Evolutionary conservation across 2,329 filamentous ascomycete species (phyloP).

Genomic region (Diaporthe sp.): DNA sequence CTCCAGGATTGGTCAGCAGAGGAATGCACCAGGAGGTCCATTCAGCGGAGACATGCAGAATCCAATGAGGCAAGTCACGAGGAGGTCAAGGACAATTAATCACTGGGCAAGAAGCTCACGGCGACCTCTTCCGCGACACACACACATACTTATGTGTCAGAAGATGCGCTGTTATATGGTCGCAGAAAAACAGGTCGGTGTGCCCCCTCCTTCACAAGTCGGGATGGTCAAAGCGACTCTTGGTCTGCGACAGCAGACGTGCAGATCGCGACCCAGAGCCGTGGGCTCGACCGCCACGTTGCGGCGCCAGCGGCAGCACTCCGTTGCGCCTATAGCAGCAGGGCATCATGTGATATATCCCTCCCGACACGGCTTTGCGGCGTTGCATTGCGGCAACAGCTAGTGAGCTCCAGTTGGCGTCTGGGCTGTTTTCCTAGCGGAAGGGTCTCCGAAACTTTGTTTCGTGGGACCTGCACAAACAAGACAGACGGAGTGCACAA

Average conservation of each 20-base stretch:
- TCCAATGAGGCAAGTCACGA: neutral
- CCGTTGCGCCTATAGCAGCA: constrained; percentile 1
- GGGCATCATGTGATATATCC: constrained; percentile 7
- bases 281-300: constrained; percentile 10
- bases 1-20: neutral
- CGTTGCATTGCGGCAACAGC: constrained; percentile 16
- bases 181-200: neutral
- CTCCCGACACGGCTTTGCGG: neutral
- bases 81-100: neutral
- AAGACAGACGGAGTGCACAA: neutral
- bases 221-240: constrained; percentile 15
- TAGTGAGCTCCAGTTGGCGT: constrained; percentile 21
- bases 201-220: neutral
- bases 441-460: constrained; percentile 24
- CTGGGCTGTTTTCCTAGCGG: constrained; percentile 14
- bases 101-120: neutral
- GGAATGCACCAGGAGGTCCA: neutral
- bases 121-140: neutral
- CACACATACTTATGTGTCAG: neutral
- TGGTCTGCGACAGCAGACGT: constrained; percentile 16
- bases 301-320: neutral
- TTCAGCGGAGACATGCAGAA: neutral
- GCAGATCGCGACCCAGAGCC: neutral
- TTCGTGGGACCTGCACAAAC: constrained; percentile 9
- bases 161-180: neutral